Conservation (phyloP, 192 early-diverging fungal genomes). For the Linnemannia schmuckeri region DNA sequence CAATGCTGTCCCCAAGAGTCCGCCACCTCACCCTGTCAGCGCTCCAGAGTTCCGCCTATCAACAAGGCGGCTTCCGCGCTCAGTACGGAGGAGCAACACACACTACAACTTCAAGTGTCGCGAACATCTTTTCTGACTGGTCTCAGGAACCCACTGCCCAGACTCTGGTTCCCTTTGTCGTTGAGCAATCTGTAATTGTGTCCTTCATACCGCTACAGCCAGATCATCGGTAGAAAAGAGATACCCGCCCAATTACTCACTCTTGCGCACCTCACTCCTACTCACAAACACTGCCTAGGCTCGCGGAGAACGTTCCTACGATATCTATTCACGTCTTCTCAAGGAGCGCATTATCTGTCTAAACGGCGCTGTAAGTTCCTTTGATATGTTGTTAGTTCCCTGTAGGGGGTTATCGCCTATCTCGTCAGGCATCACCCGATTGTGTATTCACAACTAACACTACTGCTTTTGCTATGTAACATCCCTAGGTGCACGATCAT, state of each 20-base stretch:
- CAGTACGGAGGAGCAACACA: conserved; percentile 4
- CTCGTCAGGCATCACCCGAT: too few species aligned
- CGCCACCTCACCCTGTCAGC: conserved; percentile 12
- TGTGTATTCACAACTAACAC: background rate
- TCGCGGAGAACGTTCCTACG: conserved; percentile 94
- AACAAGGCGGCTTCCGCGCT: conserved; percentile 4
- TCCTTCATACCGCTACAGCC: background rate
- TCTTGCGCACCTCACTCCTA: background rate
- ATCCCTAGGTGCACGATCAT: conserved; percentile 80
- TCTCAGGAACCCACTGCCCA: conserved; percentile 47
- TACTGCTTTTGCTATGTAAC: background rate
- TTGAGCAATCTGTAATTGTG: conserved; percentile 71
- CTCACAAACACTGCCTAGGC: conserved; percentile 50
- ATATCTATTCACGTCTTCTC: conserved; percentile 96
- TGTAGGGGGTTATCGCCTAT: too few species aligned
- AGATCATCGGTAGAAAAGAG: background rate
- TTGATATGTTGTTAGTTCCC: too few species aligned
- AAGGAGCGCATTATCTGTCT: conserved; percentile 97
- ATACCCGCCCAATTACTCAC: background rate
- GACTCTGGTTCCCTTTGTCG: conserved; percentile 72
- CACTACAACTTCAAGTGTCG: background rate
- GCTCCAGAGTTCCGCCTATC: background rate
- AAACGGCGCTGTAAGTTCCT: conserved; percentile 80
- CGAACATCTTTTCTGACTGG: conserved; percentile 43
- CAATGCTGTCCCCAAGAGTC: conserved; percentile 14